Evolutionary conservation across 441 rosid genomes (phyloP).

Genomic region (Croton setiger): DNA sequence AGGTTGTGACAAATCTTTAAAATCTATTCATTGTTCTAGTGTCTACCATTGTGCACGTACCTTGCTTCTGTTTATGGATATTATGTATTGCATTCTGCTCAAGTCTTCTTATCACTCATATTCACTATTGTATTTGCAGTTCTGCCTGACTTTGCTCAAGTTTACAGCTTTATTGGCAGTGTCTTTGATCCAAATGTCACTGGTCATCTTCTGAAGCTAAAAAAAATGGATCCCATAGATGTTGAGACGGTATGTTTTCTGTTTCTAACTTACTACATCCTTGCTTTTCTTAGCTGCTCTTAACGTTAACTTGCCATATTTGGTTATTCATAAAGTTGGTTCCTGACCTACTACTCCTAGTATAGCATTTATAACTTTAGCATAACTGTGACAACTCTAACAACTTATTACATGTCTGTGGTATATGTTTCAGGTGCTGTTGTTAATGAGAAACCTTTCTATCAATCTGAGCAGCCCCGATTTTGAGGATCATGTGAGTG

Average conservation of each 20-base stretch:
- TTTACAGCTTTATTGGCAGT: slow-evolving; percentile 87
- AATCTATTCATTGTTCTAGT: background rate
- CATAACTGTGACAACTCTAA: background rate
- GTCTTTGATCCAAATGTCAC: slow-evolving; percentile 72
- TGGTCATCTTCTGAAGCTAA: slow-evolving; percentile 73
- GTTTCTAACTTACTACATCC: background rate
- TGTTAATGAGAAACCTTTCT: slow-evolving; percentile 87
- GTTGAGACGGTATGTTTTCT: slow-evolving; percentile 65
- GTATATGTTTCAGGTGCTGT: slow-evolving; percentile 46
- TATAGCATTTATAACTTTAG: background rate
- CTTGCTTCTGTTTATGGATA: background rate
- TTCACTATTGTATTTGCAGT: slow-evolving; percentile 48
- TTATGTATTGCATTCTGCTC: background rate
- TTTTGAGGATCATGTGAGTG: slow-evolving; percentile 82
- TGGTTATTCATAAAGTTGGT: background rate
- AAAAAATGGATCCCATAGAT: slow-evolving; percentile 88
- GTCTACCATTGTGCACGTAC: background rate
- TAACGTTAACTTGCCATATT: background rate
- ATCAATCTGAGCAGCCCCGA: slow-evolving; percentile 76
- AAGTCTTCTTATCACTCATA: slow-evolving; percentile 6
- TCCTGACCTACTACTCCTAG: background rate
- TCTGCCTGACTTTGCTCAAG: slow-evolving; percentile 85
- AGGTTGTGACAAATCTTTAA: background rate
- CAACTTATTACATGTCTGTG: background rate
- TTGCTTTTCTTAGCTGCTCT: background rate